These are phyloP conservation scores for Paraurostyla sp. DNA, from an alignment of 73 alveolate genomes.

Conservation along the genomic window DNA sequence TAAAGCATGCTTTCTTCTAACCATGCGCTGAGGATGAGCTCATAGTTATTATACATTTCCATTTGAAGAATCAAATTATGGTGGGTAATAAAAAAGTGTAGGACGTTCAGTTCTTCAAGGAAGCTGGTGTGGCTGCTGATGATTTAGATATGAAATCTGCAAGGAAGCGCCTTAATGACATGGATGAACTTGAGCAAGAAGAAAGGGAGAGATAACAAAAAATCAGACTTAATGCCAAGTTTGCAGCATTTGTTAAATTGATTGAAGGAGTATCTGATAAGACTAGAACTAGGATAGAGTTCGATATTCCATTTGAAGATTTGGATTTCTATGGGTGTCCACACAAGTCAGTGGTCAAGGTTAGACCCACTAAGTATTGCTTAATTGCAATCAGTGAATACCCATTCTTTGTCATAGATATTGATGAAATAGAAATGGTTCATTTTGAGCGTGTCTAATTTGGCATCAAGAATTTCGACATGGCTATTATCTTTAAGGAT, in stretches of 20 bases:
- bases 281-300: slow-evolving; percentile 64
- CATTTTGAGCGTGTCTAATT: slow-evolving; percentile 96
- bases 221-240: slow-evolving; percentile 85
- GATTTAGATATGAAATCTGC: slow-evolving; percentile 90
- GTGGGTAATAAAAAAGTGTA: slow-evolving; percentile 90
- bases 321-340: slow-evolving; percentile 94
- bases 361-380: slow-evolving; percentile 93
- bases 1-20: slow-evolving; percentile 94
- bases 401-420: slow-evolving; percentile 95
- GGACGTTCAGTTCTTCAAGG: slow-evolving; percentile 95
- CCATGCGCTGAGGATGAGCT: slow-evolving; percentile 94
- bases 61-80: slow-evolving; percentile 88
- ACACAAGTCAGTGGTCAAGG: slow-evolving; percentile 84
- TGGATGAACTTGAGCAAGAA: slow-evolving; percentile 97
- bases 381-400: slow-evolving; percentile 89
- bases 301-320: slow-evolving; percentile 92
- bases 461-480: slow-evolving; percentile 95
- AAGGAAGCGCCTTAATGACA: slow-evolving; percentile 86
- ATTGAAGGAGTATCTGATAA: slow-evolving; percentile 83
- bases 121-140: slow-evolving; percentile 95
- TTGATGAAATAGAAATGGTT: slow-evolving; percentile 91
- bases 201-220: slow-evolving; percentile 90
- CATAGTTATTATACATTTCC: slow-evolving; percentile 94
- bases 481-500: slow-evolving; percentile 94
- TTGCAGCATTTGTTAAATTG: slow-evolving; percentile 83